Base-by-base conservation (phyloP, 2,329 filamentous ascomycete species). In the Neonectria sp. region DNA sequence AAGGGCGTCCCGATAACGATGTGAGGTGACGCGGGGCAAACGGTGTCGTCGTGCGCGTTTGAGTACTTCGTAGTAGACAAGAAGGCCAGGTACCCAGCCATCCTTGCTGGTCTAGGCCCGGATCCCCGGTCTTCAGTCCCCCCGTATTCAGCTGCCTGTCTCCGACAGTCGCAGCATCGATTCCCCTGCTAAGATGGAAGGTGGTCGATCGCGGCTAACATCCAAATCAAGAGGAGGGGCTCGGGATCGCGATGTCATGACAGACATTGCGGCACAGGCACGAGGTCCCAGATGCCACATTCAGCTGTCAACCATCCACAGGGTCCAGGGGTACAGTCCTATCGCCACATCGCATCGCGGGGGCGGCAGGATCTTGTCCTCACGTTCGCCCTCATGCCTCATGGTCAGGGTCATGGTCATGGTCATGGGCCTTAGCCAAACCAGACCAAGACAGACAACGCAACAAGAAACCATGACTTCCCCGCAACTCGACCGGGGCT, bases 401-500 rank as follows among this genome's bases (percentile, higher is more conserved):
- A 35, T 33, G 43, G 21, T 11, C 51, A 35, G 21, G 43, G 21
- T 11, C 29, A 12, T 43, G 52, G 45, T 63, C 52, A 56, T 55
- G 52, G 43, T 52, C 60, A 35, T 13, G 17, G 17, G 49, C 29
- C 29, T 9, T 24, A 17, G 4, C 29, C 43, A 62, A 52, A 29
- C 43, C 31, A 62, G 68, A 69, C 63, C 40, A 21, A 45, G 40
- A 11, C 40, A 12, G 40, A 24, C 40, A 45, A 56, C 27, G 37
- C 37, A 53, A 45, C 29, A 48, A 48, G 55, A 64, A 60, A 55
- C 48, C 49, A 45, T 48, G 63, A 65, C 65, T 71, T 70, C 70
- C 67, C 73, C 73, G 71, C 73, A 74, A 60, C 65, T 31, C 56
- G 60, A 68, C 56, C 52, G 57, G 40, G 43, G 27, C 29, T 60